Evolutionary conservation across 148 eudicot species (phyloP).

Genomic region (Rhododendron vialii): DNA sequence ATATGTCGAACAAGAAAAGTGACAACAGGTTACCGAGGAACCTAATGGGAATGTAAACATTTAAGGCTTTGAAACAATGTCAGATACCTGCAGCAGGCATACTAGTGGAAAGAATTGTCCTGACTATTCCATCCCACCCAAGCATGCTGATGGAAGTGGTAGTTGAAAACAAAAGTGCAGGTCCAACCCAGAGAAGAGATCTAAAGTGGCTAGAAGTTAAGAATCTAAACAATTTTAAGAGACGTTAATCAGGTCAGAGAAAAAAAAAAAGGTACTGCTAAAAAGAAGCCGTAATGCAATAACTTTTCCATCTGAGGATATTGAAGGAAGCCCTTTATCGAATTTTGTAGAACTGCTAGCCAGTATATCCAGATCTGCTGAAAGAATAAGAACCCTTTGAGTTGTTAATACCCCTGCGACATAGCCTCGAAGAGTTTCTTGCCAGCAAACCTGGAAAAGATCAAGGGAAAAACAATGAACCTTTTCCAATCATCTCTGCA

Average conservation of each 20-base stretch:
- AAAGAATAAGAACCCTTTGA: slow-evolving; percentile 78
- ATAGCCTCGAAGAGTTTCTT: slow-evolving; percentile 91
- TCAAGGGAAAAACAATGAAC: not conserved
- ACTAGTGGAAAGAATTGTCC: slow-evolving; percentile 73
- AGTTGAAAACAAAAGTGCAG: slow-evolving; percentile 91
- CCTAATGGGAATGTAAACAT: slow-evolving; percentile 4
- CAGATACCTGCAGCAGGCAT: slow-evolving; percentile 84
- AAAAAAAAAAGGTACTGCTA: slow-evolving; percentile 12
- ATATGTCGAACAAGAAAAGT: slow-evolving; percentile 1
- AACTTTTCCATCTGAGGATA: slow-evolving; percentile 52
- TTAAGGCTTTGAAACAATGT: not conserved
- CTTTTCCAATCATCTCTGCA: not conserved
- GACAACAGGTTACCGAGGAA: not conserved
- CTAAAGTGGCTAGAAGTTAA: slow-evolving; percentile 73
- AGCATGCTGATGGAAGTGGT: slow-evolving; percentile 78
- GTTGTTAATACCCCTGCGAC: slow-evolving; percentile 96
- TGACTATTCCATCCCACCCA: slow-evolving; percentile 99
- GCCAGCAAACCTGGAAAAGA: slow-evolving; percentile 81
- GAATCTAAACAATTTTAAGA: slow-evolving; percentile 22
- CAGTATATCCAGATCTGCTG: slow-evolving; percentile 83
- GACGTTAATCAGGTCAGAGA: not conserved
- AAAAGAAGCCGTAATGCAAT: not conserved
- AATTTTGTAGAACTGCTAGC: slow-evolving; percentile 77
- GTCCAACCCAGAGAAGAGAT: slow-evolving; percentile 98
- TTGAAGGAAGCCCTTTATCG: slow-evolving; percentile 94